Evolutionary conservation across 2,329 filamentous ascomycete species (phyloP).

Genomic region (Blastomyces parvus): DNA sequence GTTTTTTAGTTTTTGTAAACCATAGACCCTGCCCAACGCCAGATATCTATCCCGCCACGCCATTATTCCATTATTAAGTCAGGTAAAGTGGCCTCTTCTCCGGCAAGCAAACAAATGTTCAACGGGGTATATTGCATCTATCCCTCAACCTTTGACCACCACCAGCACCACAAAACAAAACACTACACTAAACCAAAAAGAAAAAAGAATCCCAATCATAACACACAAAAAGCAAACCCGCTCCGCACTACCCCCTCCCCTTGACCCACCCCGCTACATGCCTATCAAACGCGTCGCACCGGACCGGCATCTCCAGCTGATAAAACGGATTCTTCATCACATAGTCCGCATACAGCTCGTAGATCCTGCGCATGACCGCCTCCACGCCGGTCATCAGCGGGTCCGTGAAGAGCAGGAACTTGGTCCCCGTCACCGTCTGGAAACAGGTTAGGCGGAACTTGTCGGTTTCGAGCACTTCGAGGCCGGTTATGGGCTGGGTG

Average conservation of each 20-base stretch:
- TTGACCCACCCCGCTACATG: slow-evolving; percentile 73
- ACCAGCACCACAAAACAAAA: too few relatives aligned
- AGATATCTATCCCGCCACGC: not conserved
- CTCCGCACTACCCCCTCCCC: slow-evolving; percentile 38
- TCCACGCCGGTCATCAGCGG: slow-evolving; percentile 69
- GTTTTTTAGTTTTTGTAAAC: slow-evolving; percentile 1
- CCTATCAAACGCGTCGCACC: slow-evolving; percentile 90
- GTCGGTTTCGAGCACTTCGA: slow-evolving; percentile 88
- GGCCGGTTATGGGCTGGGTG: slow-evolving; percentile 46
- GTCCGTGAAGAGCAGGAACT: slow-evolving; percentile 94
- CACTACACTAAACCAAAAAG: not conserved
- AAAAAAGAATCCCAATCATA: not conserved
- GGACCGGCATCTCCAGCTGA: slow-evolving; percentile 91
- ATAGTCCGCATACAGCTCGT: slow-evolving; percentile 91
- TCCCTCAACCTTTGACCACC: not conserved
- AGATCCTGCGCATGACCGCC: slow-evolving; percentile 69
- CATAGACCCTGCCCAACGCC: slow-evolving; percentile 7
- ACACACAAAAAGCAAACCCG: not conserved
- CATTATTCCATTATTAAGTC: not conserved
- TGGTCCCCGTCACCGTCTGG: slow-evolving; percentile 85
- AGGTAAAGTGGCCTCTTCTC: too few relatives aligned
- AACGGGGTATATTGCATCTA: not conserved
- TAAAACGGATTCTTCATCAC: slow-evolving; percentile 99
- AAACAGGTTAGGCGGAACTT: slow-evolving; percentile 96
- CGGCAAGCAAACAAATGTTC: not conserved